These are phyloP conservation scores for Apiotrichum montevideense DNA, from an alignment of 1,284 basidiomycete species.

Conservation along the genomic window DNA sequence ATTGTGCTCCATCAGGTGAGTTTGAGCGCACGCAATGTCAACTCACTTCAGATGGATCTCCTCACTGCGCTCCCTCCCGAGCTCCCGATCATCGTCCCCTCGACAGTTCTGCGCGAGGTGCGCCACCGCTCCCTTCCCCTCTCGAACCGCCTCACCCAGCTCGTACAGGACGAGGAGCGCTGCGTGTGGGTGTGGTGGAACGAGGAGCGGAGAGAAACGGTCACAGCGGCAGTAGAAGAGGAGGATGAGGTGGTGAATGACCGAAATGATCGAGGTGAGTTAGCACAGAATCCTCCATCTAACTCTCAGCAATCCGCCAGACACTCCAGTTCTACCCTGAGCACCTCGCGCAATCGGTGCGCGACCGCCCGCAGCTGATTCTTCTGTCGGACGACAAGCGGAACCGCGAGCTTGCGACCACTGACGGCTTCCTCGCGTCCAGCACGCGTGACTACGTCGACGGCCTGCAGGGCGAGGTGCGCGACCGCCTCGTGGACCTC, in stretches of 20 bases:
- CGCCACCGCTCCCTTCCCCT: conserved; percentile 88
- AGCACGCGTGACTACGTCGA: conserved; percentile 75
- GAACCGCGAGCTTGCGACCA: conserved; percentile 69
- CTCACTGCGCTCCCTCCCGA: conserved; percentile 68
- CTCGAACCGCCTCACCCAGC: conserved; percentile 79
- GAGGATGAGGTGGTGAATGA: conserved; percentile 62
- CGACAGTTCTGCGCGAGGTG: conserved; percentile 95
- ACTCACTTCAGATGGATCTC: conserved; percentile 71
- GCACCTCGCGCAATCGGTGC: conserved; percentile 59
- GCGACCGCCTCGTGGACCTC: conserved; percentile 65
- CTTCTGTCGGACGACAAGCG: conserved; percentile 84
- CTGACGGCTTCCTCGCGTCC: conserved; percentile 59
- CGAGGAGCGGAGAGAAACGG: conserved; percentile 66
- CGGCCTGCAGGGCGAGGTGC: conserved; percentile 54
- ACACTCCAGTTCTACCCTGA: conserved; percentile 76
- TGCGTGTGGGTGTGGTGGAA: conserved; percentile 79
- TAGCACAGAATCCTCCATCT: not conserved
- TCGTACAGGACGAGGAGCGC: conserved; percentile 75
- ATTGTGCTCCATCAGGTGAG: conserved; percentile 82
- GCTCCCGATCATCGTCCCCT: conserved; percentile 78
- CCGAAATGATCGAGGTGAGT: conserved; percentile 77
- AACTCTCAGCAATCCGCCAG: conserved; percentile 65
- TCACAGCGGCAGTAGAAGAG: conserved; percentile 16
- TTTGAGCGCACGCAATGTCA: conserved; percentile 8
- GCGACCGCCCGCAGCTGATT: conserved; percentile 59